These are phyloP conservation scores for Neurospora sp. DNA, from an alignment of 495 filamentous ascomycete genomes.

Conservation along the genomic window DNA sequence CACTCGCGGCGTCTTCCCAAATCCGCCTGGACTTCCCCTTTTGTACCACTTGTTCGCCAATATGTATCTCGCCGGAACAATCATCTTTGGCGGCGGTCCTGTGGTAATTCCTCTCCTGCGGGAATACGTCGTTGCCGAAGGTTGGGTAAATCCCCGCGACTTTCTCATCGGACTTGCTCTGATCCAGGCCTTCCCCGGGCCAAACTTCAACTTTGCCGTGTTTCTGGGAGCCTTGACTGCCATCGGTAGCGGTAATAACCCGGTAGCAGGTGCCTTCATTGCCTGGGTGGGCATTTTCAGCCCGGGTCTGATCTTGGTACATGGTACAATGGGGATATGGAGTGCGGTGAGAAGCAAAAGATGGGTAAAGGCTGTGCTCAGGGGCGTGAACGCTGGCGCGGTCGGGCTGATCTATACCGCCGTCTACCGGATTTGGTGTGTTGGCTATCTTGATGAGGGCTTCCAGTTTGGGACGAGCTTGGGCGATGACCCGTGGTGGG, in stretches of 20 bases:
- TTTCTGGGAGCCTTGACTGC: constrained; percentile 60
- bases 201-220: constrained; percentile 84
- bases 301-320: constrained; percentile 56
- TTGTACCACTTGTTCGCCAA: constrained; percentile 62
- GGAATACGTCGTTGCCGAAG: constrained; percentile 68
- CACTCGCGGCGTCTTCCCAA: constrained; percentile 38
- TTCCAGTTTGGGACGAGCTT: constrained; percentile 48
- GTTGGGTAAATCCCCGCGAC: constrained; percentile 70
- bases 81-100: constrained; percentile 81
- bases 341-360: constrained; percentile 41
- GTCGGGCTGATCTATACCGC: constrained; percentile 76
- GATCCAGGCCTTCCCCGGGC: constrained; percentile 75
- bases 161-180: constrained; percentile 76
- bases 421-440: constrained; percentile 75
- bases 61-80: constrained; percentile 79
- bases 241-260: constrained; percentile 17
- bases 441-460: constrained; percentile 53
- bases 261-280: constrained; percentile 43
- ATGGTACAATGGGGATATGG: constrained; percentile 67
- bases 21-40: constrained; percentile 29
- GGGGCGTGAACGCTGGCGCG: constrained; percentile 67
- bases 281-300: constrained; percentile 61
- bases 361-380: constrained; percentile 46
- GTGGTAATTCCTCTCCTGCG: constrained; percentile 76
- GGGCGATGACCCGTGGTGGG: constrained; percentile 65